These are phyloP conservation scores for Mycena capillaripes DNA, from an alignment of 768 basidiomycete species.

Conservation along the genomic window DNA sequence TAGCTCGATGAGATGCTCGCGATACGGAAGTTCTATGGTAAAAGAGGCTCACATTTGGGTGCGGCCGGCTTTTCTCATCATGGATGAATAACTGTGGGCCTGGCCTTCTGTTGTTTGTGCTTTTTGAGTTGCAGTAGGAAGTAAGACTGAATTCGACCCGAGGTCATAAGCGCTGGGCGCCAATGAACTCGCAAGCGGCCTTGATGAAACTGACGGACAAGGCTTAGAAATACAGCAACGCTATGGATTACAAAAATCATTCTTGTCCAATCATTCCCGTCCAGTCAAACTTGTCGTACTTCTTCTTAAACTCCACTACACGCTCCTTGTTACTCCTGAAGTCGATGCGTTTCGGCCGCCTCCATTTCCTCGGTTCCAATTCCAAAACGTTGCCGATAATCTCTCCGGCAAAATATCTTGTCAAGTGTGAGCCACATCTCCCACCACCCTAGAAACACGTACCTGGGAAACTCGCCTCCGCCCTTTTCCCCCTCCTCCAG, in stretches of 20 bases:
- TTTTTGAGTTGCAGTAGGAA: too few relatives aligned
- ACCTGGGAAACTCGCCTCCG: constrained; percentile 93
- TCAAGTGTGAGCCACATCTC: constrained; percentile 15
- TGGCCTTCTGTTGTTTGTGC: too few relatives aligned
- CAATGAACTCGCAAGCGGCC: too few relatives aligned
- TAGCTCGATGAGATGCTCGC: too few relatives aligned
- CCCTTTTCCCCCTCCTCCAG: constrained; percentile 92
- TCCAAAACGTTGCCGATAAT: constrained; percentile 95
- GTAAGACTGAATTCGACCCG: too few relatives aligned
- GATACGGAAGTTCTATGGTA: too few relatives aligned
- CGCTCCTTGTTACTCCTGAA: constrained; percentile 77
- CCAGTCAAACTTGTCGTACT: constrained; percentile 88
- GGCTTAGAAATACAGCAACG: constrained; percentile 7
- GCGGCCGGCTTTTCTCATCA: too few relatives aligned
- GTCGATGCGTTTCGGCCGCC: constrained; percentile 83
- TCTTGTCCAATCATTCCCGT: constrained; percentile 74
- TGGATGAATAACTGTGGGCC: too few relatives aligned
- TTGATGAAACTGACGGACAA: too few relatives aligned
- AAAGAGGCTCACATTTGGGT: too few relatives aligned
- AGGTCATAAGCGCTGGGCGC: not conserved
- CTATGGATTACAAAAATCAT: constrained; percentile 33
- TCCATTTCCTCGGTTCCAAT: constrained; percentile 88
- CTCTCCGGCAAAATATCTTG: constrained; percentile 94
- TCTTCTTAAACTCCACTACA: constrained; percentile 76
- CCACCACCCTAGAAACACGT: constrained; percentile 39